Percentiles rank a stretch among this genome's conserved stretches.
Conservation (phyloP, 768 basidiomycete genomes). For the Pilatotrama ljubarskyi region DNA sequence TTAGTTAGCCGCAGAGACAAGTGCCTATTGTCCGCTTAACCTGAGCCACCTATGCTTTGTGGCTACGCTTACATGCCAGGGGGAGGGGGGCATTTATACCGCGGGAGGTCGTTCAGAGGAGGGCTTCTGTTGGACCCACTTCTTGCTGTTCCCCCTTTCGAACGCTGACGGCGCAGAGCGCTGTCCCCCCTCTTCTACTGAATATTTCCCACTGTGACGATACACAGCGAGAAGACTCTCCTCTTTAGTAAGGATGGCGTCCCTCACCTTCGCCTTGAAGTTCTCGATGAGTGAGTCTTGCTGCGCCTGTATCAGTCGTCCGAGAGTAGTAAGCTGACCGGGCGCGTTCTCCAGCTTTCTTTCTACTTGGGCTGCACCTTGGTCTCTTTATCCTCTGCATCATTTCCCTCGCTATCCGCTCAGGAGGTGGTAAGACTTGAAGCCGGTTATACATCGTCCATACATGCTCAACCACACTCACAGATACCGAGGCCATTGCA, state of each 20-base stretch:
- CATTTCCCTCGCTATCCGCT: slow-evolving; percentile 3
- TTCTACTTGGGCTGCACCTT: slow-evolving; percentile 10
- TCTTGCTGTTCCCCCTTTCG: neutral
- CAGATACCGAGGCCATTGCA: slow-evolving; percentile 12
- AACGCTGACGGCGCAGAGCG: slow-evolving; percentile 9
- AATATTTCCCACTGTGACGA: neutral
- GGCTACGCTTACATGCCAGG: neutral
- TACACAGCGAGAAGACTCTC: no score
- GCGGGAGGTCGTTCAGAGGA: neutral
- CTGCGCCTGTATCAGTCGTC: neutral
- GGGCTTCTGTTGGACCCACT: neutral
- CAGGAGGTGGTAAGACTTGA: slow-evolving; percentile 12
- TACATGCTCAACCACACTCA: neutral
- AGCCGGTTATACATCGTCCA: neutral
- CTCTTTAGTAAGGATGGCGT: slow-evolving; percentile 8
- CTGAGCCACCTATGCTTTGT: slow-evolving; percentile 10
- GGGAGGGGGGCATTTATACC: slow-evolving; percentile 1
- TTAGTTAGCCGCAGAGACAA: neutral
- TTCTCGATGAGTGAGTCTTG: slow-evolving; percentile 10
- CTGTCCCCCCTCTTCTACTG: neutral
- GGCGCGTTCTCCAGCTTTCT: neutral
- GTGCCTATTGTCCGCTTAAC: slow-evolving; percentile 5
- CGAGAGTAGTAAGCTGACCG: neutral
- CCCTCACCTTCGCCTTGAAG: slow-evolving; percentile 16
- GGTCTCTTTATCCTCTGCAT: slow-evolving; percentile 11